These are phyloP conservation scores for Aegilops bicornis DNA, from an alignment of 176 grass and related monocot species.

Conservation along the genomic window DNA sequence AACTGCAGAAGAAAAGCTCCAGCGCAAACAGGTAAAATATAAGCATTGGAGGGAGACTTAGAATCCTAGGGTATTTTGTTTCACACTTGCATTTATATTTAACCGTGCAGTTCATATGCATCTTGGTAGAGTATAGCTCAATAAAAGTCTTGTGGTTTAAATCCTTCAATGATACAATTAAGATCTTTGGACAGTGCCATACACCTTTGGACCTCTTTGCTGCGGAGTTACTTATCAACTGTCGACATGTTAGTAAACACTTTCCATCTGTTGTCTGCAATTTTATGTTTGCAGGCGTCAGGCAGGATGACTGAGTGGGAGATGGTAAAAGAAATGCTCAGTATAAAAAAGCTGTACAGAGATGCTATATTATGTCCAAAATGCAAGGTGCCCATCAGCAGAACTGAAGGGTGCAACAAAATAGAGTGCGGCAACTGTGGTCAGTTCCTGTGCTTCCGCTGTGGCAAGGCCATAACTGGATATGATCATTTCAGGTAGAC, in stretches of 20 bases:
- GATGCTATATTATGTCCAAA: background rate
- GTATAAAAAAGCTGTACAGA: background rate
- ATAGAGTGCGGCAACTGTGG: constrained; percentile 52
- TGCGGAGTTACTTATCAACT: too few species aligned
- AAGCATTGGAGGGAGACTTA: background rate
- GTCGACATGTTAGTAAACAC: too few species aligned
- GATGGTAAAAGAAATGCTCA: background rate
- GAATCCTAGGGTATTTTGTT: too few species aligned
- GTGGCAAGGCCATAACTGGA: constrained; percentile 48
- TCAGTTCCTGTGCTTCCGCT: constrained; percentile 52
- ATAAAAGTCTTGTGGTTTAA: too few species aligned
- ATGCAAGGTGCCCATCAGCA: background rate
- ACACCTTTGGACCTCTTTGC: too few species aligned
- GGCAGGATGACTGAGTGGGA: constrained; percentile 1
- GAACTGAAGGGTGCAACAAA: constrained; percentile 35
- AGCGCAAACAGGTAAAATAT: background rate
- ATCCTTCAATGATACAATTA: too few species aligned
- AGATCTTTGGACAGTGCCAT: too few species aligned
- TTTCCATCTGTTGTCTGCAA: too few species aligned
- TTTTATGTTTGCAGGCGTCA: background rate
- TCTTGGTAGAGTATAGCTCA: too few species aligned
- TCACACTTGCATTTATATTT: too few species aligned
- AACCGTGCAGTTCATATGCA: too few species aligned
- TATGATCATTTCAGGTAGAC: constrained; percentile 44
- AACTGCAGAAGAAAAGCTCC: background rate